A percentile compares a stretch with the other conserved stretches of the same genome.
These are phyloP conservation scores for Malassezia restricta DNA, from an alignment of 1,284 basidiomycete species.

Conservation along the genomic window DNA sequence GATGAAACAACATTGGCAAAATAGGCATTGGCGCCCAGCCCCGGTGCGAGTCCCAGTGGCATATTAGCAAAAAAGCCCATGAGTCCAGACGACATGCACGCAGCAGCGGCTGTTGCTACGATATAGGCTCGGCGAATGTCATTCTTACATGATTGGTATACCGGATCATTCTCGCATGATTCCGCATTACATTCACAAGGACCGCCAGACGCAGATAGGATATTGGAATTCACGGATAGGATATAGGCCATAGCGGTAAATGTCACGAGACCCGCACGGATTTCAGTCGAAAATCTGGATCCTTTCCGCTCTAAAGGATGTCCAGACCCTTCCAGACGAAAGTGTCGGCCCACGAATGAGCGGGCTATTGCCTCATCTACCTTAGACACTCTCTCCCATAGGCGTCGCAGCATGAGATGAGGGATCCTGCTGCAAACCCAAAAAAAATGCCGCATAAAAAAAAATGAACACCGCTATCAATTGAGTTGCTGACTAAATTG, in stretches of 20 bases:
- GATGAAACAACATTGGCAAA: constrained; percentile 73
- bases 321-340: constrained; percentile 70
- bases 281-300: constrained; percentile 54
- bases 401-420: not conserved
- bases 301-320: constrained; percentile 62
- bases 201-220: constrained; percentile 64
- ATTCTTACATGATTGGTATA: constrained; percentile 50
- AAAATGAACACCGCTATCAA: too few relatives aligned
- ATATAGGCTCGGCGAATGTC: constrained; percentile 43
- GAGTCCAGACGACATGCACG: constrained; percentile 62
- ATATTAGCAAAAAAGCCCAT: constrained; percentile 76
- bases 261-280: constrained; percentile 41
- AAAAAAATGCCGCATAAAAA: not conserved
- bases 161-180: constrained; percentile 52
- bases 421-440: not conserved
- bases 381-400: not conserved
- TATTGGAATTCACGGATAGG: constrained; percentile 57
- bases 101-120: constrained; percentile 59
- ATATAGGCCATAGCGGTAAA: constrained; percentile 46
- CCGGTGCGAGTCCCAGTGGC: constrained; percentile 58
- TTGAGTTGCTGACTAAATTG: too few relatives aligned
- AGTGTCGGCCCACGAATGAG: constrained; percentile 64
- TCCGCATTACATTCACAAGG: constrained; percentile 59
- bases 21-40: constrained; percentile 62
- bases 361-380: constrained; percentile 53